Percentiles rank a stretch among this genome's conserved stretches.
Evolutionary conservation across 805 yeast genomes (phyloP).

Genomic region (Nematodospora valgi): DNA sequence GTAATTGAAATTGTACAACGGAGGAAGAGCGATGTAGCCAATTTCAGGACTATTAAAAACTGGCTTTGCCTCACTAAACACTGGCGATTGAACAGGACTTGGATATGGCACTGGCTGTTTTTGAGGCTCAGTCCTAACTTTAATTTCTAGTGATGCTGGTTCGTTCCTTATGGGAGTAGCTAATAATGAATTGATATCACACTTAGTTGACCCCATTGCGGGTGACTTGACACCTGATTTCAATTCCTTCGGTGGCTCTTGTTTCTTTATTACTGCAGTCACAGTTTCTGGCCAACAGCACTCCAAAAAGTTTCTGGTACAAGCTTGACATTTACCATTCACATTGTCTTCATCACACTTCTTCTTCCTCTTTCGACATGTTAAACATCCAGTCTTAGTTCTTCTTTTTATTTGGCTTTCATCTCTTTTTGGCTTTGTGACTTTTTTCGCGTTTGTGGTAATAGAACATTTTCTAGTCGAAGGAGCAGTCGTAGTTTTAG

Average conservation of each 20-base stretch:
- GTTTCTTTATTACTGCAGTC: background rate
- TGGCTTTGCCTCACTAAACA: constrained; percentile 13
- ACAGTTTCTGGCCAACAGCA: constrained; percentile 38
- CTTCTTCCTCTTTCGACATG: constrained; percentile 62
- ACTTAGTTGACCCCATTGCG: constrained; percentile 15
- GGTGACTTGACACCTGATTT: constrained; percentile 9
- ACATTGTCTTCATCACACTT: constrained; percentile 54
- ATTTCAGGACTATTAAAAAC: constrained; percentile 15
- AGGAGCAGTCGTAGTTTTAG: constrained; percentile 9
- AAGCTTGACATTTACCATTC: constrained; percentile 44
- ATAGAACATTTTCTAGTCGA: too few species aligned
- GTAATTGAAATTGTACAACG: constrained; percentile 11
- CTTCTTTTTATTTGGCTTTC: constrained; percentile 22
- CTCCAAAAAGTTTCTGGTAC: constrained; percentile 41
- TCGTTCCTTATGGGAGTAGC: constrained; percentile 8
- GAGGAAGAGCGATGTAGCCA: constrained; percentile 16
- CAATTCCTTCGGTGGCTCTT: background rate
- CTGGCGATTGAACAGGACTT: constrained; percentile 30
- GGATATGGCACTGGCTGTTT: constrained; percentile 26
- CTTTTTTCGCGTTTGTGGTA: constrained; percentile 6
- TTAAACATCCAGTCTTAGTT: constrained; percentile 53
- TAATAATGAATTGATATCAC: constrained; percentile 11
- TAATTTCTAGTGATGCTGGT: background rate
- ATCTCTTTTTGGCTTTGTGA: constrained; percentile 15
- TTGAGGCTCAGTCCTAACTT: background rate